Evolutionary conservation across 306 rosid species (phyloP), one percentile per base, ranked within the genome.

Genomic region (Crataegus laevigata): DNA sequence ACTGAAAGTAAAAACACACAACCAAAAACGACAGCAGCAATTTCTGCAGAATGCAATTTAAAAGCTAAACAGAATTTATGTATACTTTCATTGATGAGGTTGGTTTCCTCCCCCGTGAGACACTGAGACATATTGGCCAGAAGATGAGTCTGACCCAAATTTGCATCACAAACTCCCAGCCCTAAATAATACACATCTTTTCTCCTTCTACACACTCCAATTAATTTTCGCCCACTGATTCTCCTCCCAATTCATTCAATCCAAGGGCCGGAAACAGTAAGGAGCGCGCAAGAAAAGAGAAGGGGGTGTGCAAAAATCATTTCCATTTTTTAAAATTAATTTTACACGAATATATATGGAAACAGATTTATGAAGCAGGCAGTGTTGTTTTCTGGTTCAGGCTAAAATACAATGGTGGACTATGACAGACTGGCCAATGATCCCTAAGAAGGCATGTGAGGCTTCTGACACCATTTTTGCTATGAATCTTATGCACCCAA

Each of bases 391-490:
- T 83, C 30, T 76, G 83, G 75, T 43, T 73, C 66, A 59, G 51
- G 67, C 54, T 81, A 79, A 74, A 88, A 73, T 82, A 84, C 79
- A 87, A 81, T 81, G 66, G 69, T 72, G 78, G 57, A 77, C 74
- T 13, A 52, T 81, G 92, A 73, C 88, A 87, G 88, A 81, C 88
- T 86, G 81, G 82, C 69, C 72, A 65, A 69, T 50, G 78, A 76
- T 65, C 77, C 83, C 71, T 75, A 60, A 32, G 78, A 77, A 66
- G 70, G 82, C 87, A 82, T 82, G 86, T 83, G 88, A 61, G 77
- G 73, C 83, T 47, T 74, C 90, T 90, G 91, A 87, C 98, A 87
- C 81, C 81, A 82, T 54, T 62, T 47, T 81, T 84, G 34, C 82
- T 66, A 77, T 80, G 79, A 77, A 82, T 85, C 78, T 83, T 76